Base-by-base conservation (phyloP, 2,329 filamentous ascomycete genomes). In the Cladosporium colombiae region DNA sequence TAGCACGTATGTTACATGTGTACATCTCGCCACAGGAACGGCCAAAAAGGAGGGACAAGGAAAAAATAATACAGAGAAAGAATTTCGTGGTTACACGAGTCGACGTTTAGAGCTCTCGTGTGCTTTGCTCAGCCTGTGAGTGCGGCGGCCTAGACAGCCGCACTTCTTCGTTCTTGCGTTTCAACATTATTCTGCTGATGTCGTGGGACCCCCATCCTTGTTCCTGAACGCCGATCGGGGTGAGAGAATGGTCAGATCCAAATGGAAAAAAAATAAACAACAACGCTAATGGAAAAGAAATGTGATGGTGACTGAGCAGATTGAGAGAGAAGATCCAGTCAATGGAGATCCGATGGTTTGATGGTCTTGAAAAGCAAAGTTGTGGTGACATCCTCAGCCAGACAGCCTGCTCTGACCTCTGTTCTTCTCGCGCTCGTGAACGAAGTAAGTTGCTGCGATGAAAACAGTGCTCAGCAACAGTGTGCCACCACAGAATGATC, bases 401-500 rank as follows among this genome's bases (percentile, higher is more conserved):
- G 55, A 59, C 8, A 65, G 40, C 33, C 57, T 65, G 31, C 55
- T 59, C 33, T 59, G 55, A 16, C 63, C 63, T n/a, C 57, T 33
- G 23, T 2, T 53, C 63, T 60, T 65, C n/a, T 60, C 57, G 13
- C 63, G 63, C 16, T 65, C n/a, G 33, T 44, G 25, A n/a, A 56
- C 63, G 33, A 35, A 65, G 58, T 69, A 72, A 1, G 71, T 73
- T n/a, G 58, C 70, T 18, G 71, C 67, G 23, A 76, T 69, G 29
- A 67, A 65, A 0, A 68, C 27, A 1, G 73, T 74, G 14, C 72
- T 71, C 40, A 67, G 66, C 6, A 68, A 25, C 57, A 76, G 65
- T 27, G 69, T 72, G 29, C 67, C 72, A 21, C 72, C 74, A 57
- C 74, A 74, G 62, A 78, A 78, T 3, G 64, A 66, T 68, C 75